Evolutionary conservation across 2,329 filamentous ascomycete species (phyloP), one percentile per base, ranked within the genome.

Genomic region (Mycosphaerella arachidis): DNA sequence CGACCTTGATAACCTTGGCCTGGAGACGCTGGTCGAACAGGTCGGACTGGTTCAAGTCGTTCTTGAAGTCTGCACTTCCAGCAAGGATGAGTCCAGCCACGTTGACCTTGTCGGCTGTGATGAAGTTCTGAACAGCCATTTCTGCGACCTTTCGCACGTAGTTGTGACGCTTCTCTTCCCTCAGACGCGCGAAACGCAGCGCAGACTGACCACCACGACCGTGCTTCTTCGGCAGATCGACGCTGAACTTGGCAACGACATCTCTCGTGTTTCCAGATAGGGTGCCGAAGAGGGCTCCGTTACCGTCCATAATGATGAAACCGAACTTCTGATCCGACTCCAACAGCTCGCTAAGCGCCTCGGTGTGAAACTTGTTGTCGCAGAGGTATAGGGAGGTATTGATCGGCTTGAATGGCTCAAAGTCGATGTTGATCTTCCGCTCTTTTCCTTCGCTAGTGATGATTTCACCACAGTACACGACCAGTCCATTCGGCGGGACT

Each of bases 401-500:
- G 86, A 99, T 99, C 63, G 94, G 94, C 84, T 99, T 99, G 85
- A 99, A 99, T 33, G 94, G 94, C 80, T 99, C 94, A 76, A 99
- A 99, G 76, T 99, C 95, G 76, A 99, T 99, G 79, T 99, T 99
- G 82, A 99, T 95, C 84, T 97, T 99, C 74, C 94, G 86, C 81
- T 99, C 94, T 80, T 99, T 99, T 78, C 94, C 94, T 82, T 99
- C 94, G 31, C 88, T 88, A 58, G 94, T 99, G 82, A 99, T 88
- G 76, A 99, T 97, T 97, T 99, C 94, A 87, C 94, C 94, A 78
- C 94, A 99, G 85, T 99, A 99, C 69, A 99, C 90, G 67, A 99
- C 94, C 68, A 99, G 82, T 62, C 94, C 94, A 79, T 99, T 99
- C 53, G 94, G 91, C 33, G 95, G 94, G 59, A 99, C 94, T 80